phyloP scores from a whole-genome alignment of 768 basidiomycete species.

The Hericium erinaceus region DNA sequence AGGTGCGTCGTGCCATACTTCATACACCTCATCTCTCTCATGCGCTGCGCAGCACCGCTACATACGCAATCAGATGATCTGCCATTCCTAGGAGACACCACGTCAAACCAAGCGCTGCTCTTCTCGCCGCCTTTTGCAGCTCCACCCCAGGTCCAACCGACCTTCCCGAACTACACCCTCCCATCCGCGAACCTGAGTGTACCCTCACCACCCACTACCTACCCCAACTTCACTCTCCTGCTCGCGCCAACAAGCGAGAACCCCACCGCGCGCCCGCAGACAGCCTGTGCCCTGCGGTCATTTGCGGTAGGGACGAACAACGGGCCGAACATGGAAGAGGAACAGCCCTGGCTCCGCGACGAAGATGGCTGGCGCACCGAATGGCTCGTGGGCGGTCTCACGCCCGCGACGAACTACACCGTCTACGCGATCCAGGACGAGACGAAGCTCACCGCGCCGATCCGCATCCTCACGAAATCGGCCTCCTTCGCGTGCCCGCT shows the following conservation, averaged over 20 bases:
- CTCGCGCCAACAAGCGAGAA: slow-evolving; percentile 39
- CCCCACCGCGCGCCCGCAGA: slow-evolving; percentile 37
- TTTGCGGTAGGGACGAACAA: slow-evolving; percentile 16
- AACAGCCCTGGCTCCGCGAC: slow-evolving; percentile 50
- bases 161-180: slow-evolving; percentile 72
- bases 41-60: slow-evolving; percentile 32
- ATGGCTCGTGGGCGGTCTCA: slow-evolving; percentile 53
- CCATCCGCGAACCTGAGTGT: slow-evolving; percentile 43
- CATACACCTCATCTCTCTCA: not conserved
- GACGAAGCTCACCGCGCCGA: slow-evolving; percentile 16
- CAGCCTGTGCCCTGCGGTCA: slow-evolving; percentile 48
- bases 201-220: slow-evolving; percentile 30
- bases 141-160: slow-evolving; percentile 26
- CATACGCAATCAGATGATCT: slow-evolving; percentile 33
- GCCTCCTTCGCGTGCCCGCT: slow-evolving; percentile 64
- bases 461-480: slow-evolving; percentile 14
- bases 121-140: slow-evolving; percentile 53
- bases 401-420: slow-evolving; percentile 69
- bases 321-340: slow-evolving; percentile 25
- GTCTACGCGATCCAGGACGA: slow-evolving; percentile 29
- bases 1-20: not conserved
- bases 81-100: slow-evolving; percentile 67
- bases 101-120: slow-evolving; percentile 59
- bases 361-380: slow-evolving; percentile 55
- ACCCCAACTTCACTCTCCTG: slow-evolving; percentile 46